Conservation (phyloP, 176 grass and related monocot genomes). For the Microstegium vimineum region DNA sequence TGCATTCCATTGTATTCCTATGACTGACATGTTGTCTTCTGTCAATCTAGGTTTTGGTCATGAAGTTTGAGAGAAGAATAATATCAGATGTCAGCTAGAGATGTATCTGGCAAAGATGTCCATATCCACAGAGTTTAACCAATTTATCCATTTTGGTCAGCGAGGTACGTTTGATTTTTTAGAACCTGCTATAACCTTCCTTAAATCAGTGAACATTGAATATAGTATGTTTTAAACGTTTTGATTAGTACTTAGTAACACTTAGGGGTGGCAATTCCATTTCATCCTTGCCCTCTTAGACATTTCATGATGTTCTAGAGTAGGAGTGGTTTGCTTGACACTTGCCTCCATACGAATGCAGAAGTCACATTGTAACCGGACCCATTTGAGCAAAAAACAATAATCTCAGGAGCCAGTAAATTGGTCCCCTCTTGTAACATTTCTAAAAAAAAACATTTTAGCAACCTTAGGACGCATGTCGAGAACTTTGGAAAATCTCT, state of each 20-base stretch:
- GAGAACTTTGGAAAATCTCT: neutral
- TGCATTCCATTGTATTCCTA: neutral
- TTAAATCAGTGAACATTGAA: neutral
- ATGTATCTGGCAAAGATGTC: neutral
- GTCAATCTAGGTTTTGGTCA: neutral
- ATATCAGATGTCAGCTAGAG: neutral
- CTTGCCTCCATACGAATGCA: neutral
- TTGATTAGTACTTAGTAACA: neutral
- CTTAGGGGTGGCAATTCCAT: neutral
- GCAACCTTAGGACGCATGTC: neutral
- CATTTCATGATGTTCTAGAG: neutral
- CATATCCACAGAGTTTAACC: neutral
- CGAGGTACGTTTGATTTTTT: neutral
- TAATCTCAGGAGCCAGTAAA: neutral
- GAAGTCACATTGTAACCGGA: neutral
- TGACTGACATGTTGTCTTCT: neutral
- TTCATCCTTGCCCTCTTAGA: neutral
- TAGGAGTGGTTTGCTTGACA: neutral
- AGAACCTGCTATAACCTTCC: neutral
- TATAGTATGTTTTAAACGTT: neutral
- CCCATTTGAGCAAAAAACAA: neutral
- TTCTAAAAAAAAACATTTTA: neutral
- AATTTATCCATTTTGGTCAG: neutral
- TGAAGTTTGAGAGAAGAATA: neutral
- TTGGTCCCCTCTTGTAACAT: neutral